A percentile compares a stretch with the other conserved stretches of the same genome.
phyloP scores from a whole-genome alignment of 148 eudicot genomes.

The Cornus florida region DNA sequence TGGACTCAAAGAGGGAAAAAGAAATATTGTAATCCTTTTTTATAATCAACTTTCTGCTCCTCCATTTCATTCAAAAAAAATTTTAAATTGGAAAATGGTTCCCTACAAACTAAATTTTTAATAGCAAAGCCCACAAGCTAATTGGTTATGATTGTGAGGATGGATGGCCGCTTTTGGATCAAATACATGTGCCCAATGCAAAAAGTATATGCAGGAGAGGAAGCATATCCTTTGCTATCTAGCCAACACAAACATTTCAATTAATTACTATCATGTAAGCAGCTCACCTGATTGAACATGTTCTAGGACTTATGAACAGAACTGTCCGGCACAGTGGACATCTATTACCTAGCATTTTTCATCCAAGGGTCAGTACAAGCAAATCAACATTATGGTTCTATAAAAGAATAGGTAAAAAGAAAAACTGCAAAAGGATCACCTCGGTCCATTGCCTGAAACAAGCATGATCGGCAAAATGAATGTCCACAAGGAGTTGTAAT shows the following conservation, averaged over 20 bases:
- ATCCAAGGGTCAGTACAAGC: constrained; percentile 16
- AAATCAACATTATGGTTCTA: neutral
- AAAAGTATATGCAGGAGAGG: constrained; percentile 2
- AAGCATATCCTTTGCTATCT: neutral
- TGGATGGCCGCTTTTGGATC: neutral
- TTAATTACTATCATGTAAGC: neutral
- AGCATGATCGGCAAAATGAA: constrained; percentile 92
- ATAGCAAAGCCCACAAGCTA: neutral
- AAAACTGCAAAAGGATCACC: constrained; percentile 44
- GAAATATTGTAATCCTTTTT: too few species aligned
- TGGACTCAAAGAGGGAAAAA: too few species aligned
- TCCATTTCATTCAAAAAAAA: neutral
- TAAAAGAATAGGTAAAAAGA: constrained; percentile 3
- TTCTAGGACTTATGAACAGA: constrained; percentile 75
- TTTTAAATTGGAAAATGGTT: neutral
- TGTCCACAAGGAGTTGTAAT: constrained; percentile 98
- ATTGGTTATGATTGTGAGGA: neutral
- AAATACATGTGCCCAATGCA: neutral
- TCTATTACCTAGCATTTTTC: constrained; percentile 59
- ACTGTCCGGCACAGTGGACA: constrained; percentile 94
- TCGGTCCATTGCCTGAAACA: constrained; percentile 96
- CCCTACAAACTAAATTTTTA: neutral
- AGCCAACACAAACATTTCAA: neutral
- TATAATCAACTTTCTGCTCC: neutral
- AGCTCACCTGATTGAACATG: constrained; percentile 77